phyloP scores from a whole-genome alignment of 345 rosid species.

The Isatis tinctoria region DNA sequence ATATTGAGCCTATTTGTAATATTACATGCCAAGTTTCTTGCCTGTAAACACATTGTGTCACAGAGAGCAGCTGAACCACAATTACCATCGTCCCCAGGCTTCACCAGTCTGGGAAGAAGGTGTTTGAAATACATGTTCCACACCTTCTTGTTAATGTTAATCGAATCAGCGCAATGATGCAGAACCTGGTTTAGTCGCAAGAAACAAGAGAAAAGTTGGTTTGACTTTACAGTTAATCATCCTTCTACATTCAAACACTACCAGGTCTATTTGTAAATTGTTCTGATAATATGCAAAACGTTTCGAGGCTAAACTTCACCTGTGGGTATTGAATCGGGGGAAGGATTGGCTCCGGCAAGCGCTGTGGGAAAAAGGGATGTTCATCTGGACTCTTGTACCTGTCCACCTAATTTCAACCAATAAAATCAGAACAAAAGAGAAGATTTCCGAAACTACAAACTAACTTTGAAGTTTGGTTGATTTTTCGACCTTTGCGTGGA shows the following conservation, averaged over 20 bases:
- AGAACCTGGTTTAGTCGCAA: slow-evolving; percentile 42
- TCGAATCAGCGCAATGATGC: slow-evolving; percentile 46
- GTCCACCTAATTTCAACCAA: slow-evolving; percentile 43
- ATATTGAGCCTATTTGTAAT: not conserved
- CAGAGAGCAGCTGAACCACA: slow-evolving; percentile 63
- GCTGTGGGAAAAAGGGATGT: slow-evolving; percentile 61
- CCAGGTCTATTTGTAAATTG: not conserved
- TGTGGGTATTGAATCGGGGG: slow-evolving; percentile 60
- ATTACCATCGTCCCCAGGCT: slow-evolving; percentile 62
- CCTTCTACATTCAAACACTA: not conserved
- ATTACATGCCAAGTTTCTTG: slow-evolving; percentile 16
- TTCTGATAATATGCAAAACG: not conserved
- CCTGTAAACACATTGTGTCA: slow-evolving; percentile 70
- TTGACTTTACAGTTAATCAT: not conserved
- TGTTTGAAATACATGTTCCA: slow-evolving; percentile 61
- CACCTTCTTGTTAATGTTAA: slow-evolving; percentile 62
- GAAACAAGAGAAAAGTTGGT: not conserved
- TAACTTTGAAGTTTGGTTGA: not conserved
- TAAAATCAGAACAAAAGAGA: slow-evolving; percentile 2
- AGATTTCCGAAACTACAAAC: not conserved
- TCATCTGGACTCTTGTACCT: slow-evolving; percentile 73
- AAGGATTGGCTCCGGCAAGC: slow-evolving; percentile 51
- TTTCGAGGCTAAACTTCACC: slow-evolving; percentile 25
- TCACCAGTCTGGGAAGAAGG: slow-evolving; percentile 51
- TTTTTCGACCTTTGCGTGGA: slow-evolving; percentile 48